Conservation (phyloP, 2,329 filamentous ascomycete genomes). For the Aspergillus floridensis region DNA sequence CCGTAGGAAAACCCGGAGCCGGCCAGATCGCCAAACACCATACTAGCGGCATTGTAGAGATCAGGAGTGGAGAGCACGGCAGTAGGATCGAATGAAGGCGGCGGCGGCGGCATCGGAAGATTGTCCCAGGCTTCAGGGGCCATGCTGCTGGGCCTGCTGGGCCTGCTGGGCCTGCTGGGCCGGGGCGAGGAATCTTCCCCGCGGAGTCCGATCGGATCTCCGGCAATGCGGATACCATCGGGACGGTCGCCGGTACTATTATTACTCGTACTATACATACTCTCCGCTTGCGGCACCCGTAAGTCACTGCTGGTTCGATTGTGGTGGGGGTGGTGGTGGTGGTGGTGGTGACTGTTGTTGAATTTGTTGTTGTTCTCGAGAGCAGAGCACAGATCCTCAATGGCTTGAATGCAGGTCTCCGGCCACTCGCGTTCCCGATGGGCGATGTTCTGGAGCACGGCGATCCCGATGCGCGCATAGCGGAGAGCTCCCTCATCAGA, state of each 20-base stretch:
- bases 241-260: neutral
- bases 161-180: too few relatives aligned
- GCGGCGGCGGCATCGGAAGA: neutral
- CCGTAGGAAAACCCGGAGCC: neutral
- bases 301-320: neutral
- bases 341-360: too few relatives aligned
- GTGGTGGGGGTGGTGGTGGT: too few relatives aligned
- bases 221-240: neutral
- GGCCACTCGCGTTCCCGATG: conserved; percentile 39
- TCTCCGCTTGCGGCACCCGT: neutral
- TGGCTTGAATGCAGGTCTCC: conserved; percentile 39
- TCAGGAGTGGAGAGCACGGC: neutral
- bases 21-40: conserved; percentile 1
- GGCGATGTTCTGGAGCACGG: conserved; percentile 34
- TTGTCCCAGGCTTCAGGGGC: neutral
- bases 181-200: neutral
- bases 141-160: too few relatives aligned
- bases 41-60: neutral
- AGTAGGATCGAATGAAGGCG: neutral
- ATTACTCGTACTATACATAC: neutral
- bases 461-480: conserved; percentile 35
- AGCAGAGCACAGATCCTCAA: conserved; percentile 34
- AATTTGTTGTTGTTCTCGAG: conserved; percentile 7
- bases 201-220: neutral
- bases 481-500: conserved; percentile 38